A percentile compares a stretch with the other conserved stretches of the same genome.
Conservation (phyloP, 225 moss, liverwort and hornwort genomes). For the Polytrichum commune region DNA sequence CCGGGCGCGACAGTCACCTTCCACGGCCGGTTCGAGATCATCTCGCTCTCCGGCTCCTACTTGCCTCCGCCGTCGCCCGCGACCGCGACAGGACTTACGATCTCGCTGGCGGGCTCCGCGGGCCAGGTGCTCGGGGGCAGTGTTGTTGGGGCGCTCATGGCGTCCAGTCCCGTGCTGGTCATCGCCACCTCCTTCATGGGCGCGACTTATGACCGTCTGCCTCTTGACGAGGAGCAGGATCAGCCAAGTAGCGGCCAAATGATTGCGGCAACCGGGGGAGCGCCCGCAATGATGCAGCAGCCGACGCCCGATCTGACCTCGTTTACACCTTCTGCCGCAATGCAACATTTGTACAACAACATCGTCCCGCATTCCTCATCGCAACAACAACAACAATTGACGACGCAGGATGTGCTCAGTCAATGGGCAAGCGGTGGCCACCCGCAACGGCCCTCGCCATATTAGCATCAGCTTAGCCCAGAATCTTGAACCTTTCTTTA, state of each 20-base stretch:
- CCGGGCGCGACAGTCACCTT: constrained; percentile 59
- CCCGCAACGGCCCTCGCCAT: constrained; percentile 7
- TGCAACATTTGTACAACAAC: constrained; percentile 8
- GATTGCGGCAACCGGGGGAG: not conserved
- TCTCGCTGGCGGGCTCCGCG: constrained; percentile 47
- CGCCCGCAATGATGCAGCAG: not conserved
- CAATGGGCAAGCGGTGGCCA: constrained; percentile 6
- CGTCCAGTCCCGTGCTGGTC: constrained; percentile 55
- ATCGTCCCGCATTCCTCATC: not conserved
- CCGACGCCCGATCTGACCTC: not conserved
- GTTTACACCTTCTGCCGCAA: not conserved
- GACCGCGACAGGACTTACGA: constrained; percentile 42
- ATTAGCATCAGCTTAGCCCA: not conserved
- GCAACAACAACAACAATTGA: not conserved
- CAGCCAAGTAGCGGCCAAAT: not conserved
- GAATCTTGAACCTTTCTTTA: too few relatives aligned
- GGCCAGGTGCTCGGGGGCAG: constrained; percentile 63
- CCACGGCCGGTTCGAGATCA: constrained; percentile 69
- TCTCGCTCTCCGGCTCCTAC: constrained; percentile 59
- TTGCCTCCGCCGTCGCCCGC: constrained; percentile 46
- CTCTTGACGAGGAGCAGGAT: constrained; percentile 50
- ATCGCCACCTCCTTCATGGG: constrained; percentile 55
- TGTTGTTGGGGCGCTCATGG: constrained; percentile 55
- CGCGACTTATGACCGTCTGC: constrained; percentile 53
- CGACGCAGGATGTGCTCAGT: constrained; percentile 3